phyloP scores from a whole-genome alignment of 2,329 filamentous ascomycete species.

The Hypoxylon sp. region DNA sequence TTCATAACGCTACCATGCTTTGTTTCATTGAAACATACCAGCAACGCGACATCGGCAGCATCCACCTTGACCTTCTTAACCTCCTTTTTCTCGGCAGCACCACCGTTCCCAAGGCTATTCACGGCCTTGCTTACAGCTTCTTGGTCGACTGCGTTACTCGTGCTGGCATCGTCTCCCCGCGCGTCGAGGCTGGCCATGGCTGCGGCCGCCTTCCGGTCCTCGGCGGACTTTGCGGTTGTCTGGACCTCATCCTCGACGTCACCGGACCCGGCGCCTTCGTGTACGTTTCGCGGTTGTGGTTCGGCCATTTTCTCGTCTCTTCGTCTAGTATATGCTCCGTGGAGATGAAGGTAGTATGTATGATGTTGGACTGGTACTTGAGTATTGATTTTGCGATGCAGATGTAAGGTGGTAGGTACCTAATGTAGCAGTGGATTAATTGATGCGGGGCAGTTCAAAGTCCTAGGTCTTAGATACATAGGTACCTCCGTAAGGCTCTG shows the following conservation, averaged over 20 bases:
- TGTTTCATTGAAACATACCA: slow-evolving; percentile 66
- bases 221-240: slow-evolving; percentile 73
- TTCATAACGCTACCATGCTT: background rate
- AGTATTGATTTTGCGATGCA: slow-evolving; percentile 5
- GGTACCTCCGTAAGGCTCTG: too few species aligned
- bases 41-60: slow-evolving; percentile 75
- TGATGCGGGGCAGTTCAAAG: slow-evolving; percentile 28
- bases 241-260: slow-evolving; percentile 71
- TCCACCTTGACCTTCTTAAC: slow-evolving; percentile 81
- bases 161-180: slow-evolving; percentile 61
- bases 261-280: slow-evolving; percentile 72
- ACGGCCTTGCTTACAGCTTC: slow-evolving; percentile 81
- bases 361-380: slow-evolving; percentile 1
- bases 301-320: slow-evolving; percentile 66
- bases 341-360: background rate
- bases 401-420: background rate
- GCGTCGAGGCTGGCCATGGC: slow-evolving; percentile 79
- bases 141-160: slow-evolving; percentile 71
- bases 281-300: slow-evolving; percentile 70
- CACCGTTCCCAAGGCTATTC: slow-evolving; percentile 68
- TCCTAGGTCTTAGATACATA: too few species aligned
- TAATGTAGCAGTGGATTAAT: background rate
- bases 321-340: background rate
- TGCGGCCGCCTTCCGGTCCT: slow-evolving; percentile 82
- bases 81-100: slow-evolving; percentile 61